A percentile compares a stretch with the other conserved stretches of the same genome.
phyloP scores from a whole-genome alignment of 176 grass and related monocot genomes.

The Oryza punctata region DNA sequence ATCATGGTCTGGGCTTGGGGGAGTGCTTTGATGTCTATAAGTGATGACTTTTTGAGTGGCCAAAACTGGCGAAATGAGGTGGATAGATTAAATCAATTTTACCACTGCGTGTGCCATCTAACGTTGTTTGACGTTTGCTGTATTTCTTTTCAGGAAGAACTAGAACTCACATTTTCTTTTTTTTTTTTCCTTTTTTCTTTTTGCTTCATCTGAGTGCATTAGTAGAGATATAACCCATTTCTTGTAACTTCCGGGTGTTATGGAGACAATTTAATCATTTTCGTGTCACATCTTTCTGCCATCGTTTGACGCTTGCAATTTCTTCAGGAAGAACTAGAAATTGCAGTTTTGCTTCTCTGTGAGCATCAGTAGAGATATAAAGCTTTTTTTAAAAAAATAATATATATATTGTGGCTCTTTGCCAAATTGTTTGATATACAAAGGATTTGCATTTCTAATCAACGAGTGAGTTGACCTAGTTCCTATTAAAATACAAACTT shows the following conservation, averaged over 20 bases:
- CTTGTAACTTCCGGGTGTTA: constrained; percentile 2
- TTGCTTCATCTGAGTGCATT: not conserved
- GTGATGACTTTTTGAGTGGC: constrained; percentile 16
- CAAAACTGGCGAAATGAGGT: constrained; percentile 21
- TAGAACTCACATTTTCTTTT: not conserved
- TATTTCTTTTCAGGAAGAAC: not conserved
- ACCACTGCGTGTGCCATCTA: not conserved
- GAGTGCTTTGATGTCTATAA: constrained; percentile 23
- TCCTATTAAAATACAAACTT: not conserved
- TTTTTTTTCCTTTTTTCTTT: not conserved
- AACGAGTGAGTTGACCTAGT: not conserved
- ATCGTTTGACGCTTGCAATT: not conserved
- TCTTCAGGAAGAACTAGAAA: not conserved
- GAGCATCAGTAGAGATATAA: not conserved
- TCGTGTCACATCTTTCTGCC: not conserved
- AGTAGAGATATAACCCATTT: too few species aligned
- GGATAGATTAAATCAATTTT: constrained; percentile 25
- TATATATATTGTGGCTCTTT: not conserved
- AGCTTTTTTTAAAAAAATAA: not conserved
- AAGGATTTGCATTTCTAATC: not conserved
- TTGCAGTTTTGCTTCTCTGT: not conserved
- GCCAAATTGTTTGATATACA: not conserved
- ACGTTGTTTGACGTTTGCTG: not conserved
- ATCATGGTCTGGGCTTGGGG: not conserved
- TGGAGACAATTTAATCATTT: constrained; percentile 7